Percentiles rank a stretch among this genome's conserved stretches.
phyloP scores from a whole-genome alignment of 129 eudicot species.

The Tanacetum coccineum region DNA sequence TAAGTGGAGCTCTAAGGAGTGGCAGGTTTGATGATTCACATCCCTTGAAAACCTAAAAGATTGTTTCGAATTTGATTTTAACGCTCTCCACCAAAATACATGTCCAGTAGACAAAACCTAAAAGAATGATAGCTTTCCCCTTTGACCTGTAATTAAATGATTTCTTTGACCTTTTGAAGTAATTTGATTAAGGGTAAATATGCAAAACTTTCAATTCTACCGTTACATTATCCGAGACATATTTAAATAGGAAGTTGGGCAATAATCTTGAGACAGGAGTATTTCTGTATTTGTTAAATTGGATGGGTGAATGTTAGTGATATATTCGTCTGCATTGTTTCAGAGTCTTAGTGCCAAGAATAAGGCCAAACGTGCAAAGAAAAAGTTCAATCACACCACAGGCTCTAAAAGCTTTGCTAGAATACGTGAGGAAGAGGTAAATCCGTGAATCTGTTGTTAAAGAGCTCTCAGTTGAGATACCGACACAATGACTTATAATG shows the following conservation, averaged over 20 bases:
- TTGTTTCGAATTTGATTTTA: not conserved
- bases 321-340: not conserved
- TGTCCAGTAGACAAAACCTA: no score
- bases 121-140: no score
- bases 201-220: no score
- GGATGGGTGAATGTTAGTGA: not conserved
- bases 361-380: slow-evolving; percentile 45
- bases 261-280: no score
- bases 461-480: not conserved
- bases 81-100: no score
- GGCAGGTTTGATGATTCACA: slow-evolving; percentile 33
- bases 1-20: slow-evolving; percentile 45
- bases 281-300: not conserved
- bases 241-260: no score
- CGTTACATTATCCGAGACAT: no score
- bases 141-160: no score
- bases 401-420: slow-evolving; percentile 59
- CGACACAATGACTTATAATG: not conserved
- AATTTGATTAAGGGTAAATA: no score
- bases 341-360: slow-evolving; percentile 50
- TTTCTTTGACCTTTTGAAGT: no score
- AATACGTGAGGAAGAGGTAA: slow-evolving; percentile 52
- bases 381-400: slow-evolving; percentile 37
- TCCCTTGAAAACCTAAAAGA: not conserved
- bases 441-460: not conserved